Percentiles rank a stretch among this genome's conserved stretches.
These are phyloP conservation scores for Rhododendron ferrugineum DNA, from an alignment of 148 eudicot species.

Conservation along the genomic window DNA sequence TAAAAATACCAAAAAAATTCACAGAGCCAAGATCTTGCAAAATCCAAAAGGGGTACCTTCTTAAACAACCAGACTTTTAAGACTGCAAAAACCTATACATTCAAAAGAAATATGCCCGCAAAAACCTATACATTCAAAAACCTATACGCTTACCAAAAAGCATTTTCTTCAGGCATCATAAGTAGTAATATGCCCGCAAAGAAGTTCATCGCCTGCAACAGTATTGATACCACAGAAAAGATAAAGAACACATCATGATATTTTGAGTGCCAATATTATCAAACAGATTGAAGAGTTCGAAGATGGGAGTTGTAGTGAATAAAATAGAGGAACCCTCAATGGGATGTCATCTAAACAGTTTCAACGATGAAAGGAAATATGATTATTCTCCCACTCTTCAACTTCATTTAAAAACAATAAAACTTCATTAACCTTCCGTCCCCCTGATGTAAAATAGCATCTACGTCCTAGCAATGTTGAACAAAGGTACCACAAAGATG, in stretches of 20 bases:
- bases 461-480: not conserved
- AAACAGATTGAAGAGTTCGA: not conserved
- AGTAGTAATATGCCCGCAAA: conserved; percentile 88
- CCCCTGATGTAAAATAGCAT: not conserved
- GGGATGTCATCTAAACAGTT: not conserved
- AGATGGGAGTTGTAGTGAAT: not conserved
- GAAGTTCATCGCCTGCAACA: conserved; percentile 92
- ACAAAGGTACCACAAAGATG: not conserved
- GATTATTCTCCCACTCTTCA: not conserved
- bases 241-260: not conserved
- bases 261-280: not conserved
- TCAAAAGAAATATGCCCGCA: not conserved
- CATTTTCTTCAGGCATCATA: conserved; percentile 99
- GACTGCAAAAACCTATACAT: not conserved
- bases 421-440: not conserved
- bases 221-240: conserved; percentile 10
- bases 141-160: conserved; percentile 74
- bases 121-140: not conserved
- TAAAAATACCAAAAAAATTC: not conserved
- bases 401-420: not conserved
- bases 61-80: not conserved
- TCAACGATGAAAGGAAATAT: not conserved
- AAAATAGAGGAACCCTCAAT: not conserved
- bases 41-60: not conserved
- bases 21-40: not conserved